phyloP scores from a whole-genome alignment of 345 rosid species.

The Citrus unshiu region DNA sequence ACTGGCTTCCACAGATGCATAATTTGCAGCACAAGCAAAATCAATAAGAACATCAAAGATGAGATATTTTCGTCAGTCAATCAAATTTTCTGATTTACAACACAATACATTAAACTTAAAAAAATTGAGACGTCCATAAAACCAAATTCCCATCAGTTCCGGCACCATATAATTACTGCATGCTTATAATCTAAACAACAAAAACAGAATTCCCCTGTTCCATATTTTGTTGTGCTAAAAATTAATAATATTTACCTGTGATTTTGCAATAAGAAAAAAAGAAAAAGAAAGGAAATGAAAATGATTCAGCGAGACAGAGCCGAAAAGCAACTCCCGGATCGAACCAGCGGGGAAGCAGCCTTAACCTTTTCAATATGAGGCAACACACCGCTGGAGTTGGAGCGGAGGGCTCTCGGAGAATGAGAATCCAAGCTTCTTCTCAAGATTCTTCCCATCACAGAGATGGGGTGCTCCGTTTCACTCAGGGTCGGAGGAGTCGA shows the following conservation, averaged over 20 bases:
- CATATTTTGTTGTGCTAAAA: not conserved
- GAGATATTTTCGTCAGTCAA: not conserved
- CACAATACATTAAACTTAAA: not conserved
- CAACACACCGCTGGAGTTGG: slow-evolving; percentile 42
- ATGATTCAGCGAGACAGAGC: slow-evolving; percentile 44
- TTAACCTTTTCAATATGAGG: slow-evolving; percentile 34
- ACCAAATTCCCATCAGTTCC: not conserved
- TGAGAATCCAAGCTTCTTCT: slow-evolving; percentile 59
- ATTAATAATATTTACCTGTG: not conserved
- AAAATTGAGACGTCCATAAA: not conserved
- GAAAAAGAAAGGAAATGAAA: not conserved
- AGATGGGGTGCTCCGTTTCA: slow-evolving; percentile 66
- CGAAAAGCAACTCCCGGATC: slow-evolving; percentile 63
- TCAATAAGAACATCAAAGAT: not conserved
- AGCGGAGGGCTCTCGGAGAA: slow-evolving; percentile 33
- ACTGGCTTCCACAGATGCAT: not conserved
- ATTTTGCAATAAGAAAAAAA: not conserved
- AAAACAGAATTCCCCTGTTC: not conserved
- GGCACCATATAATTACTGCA: not conserved
- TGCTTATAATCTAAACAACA: not conserved
- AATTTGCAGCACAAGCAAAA: not conserved
- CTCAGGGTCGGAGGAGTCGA: slow-evolving; percentile 12
- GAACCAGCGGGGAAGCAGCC: slow-evolving; percentile 29
- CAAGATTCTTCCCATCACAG: slow-evolving; percentile 49
- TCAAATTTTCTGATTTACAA: slow-evolving; percentile 2